Evolutionary conservation across 257 asterid genomes (phyloP), one percentile per base, ranked within the genome.

Genomic region (Echites panduratus): DNA sequence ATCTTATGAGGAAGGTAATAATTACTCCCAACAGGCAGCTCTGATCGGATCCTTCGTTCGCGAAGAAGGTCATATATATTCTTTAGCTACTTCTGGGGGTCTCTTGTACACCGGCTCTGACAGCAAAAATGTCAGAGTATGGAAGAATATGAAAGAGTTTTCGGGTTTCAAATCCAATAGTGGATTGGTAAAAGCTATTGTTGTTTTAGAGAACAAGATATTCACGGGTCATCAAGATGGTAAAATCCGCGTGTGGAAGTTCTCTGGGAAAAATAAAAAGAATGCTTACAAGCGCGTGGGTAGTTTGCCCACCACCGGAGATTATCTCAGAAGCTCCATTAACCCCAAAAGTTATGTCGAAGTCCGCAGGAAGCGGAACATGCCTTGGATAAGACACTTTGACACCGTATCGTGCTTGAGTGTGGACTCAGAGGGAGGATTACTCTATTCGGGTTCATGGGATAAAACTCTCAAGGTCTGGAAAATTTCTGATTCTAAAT

Each of bases 191-290:
- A 93, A 93, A 72, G 95, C 97, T 17, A 90, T 93, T 32, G 90
- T 90, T 7, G 80, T 87, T 27, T 56, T 73, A 5, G 85, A 77
- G 0, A 85, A 86, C 7, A 86, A 75, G 76, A 79, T 93, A 1
- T 90, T 90, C 59, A 90, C 98, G 43, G 97, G 98, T 7, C 98
- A 88, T 63, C 98, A 92, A 17, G 98, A 92, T 11, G 98, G 98
- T 13, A 88, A 83, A 68, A 92, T 92, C 77, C 85, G 98, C 62
- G 83, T 94, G 0, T 94, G 99, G 99, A 91, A 75, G 72, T 62
- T 73, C 2, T 72, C 78, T 24, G 93, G 81, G 0, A 56, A 68
- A 4, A 50, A 50, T 5, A 80, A 78, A 19, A 71, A 76, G 52
- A 85, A 77, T 0, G 70, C 75, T 0, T 88, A 88, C 41, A 85